phyloP scores from a whole-genome alignment of 768 basidiomycete genomes.

The Calocera viscosa region DNA sequence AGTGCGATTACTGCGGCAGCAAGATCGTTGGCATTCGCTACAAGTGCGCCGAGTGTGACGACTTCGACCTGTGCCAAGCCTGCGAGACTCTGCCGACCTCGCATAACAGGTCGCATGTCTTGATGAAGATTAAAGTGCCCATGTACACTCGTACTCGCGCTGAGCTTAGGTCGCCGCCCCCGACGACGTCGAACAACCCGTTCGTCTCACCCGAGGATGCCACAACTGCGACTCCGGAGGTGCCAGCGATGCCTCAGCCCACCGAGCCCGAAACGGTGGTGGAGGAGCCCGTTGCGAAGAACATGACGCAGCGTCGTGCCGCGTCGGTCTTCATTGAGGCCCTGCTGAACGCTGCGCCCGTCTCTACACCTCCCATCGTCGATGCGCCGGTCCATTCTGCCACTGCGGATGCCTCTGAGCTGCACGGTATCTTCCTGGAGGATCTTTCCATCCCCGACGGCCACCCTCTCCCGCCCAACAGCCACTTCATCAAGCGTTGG shows the following conservation, averaged over 20 bases:
- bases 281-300: neutral
- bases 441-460: conserved; percentile 66
- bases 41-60: conserved; percentile 21
- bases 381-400: neutral
- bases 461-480: conserved; percentile 66
- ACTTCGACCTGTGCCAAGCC: conserved; percentile 37
- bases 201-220: neutral
- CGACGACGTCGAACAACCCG: neutral
- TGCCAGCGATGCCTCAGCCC: neutral
- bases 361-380: neutral
- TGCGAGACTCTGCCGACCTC: conserved; percentile 74
- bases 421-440: neutral
- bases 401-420: conserved; percentile 6
- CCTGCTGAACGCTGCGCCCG: neutral
- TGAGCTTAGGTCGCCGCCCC: neutral
- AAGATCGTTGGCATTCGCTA: conserved; percentile 23
- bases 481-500: conserved; percentile 80
- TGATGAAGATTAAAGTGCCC: conserved; percentile 53
- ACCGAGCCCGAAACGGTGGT: neutral
- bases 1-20: conserved; percentile 23
- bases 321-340: neutral
- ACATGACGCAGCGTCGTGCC: neutral
- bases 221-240: neutral
- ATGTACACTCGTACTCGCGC: neutral
- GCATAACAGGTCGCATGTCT: conserved; percentile 56